A percentile compares a stretch with the other conserved stretches of the same genome.
phyloP scores from a whole-genome alignment of 2,329 filamentous ascomycete species.

The Annulohypoxylon truncatum region DNA sequence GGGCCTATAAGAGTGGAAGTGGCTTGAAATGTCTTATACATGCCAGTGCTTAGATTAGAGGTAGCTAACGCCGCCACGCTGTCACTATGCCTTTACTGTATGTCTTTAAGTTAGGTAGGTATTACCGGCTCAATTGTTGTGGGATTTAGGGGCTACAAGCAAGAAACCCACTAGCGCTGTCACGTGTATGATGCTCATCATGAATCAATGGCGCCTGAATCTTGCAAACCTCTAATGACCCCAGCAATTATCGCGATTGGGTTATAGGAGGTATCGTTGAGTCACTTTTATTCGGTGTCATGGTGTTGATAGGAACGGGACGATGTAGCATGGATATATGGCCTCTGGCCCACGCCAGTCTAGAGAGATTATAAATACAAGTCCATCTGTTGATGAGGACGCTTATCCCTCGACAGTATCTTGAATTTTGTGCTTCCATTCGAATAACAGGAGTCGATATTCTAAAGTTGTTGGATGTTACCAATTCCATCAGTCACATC shows the following conservation, averaged over 20 bases:
- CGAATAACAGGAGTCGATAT: neutral
- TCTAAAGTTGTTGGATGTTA: neutral
- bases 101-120: too few species aligned
- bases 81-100: too few species aligned
- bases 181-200: constrained; percentile 46
- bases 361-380: neutral
- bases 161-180: constrained; percentile 8
- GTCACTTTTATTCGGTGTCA: neutral
- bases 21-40: neutral
- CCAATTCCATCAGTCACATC: neutral
- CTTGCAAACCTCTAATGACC: neutral
- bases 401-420: neutral
- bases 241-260: neutral
- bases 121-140: neutral
- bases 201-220: constrained; percentile 25
- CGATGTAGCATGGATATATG: neutral
- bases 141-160: neutral
- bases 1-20: neutral
- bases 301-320: neutral
- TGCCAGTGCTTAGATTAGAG: neutral
- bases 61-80: too few species aligned
- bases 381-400: neutral
- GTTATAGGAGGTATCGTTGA: neutral
- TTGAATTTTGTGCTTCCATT: neutral
- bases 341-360: neutral